Evolutionary conservation across 305 asterid species (phyloP).

Genomic region (Fraxinus ornus): DNA sequence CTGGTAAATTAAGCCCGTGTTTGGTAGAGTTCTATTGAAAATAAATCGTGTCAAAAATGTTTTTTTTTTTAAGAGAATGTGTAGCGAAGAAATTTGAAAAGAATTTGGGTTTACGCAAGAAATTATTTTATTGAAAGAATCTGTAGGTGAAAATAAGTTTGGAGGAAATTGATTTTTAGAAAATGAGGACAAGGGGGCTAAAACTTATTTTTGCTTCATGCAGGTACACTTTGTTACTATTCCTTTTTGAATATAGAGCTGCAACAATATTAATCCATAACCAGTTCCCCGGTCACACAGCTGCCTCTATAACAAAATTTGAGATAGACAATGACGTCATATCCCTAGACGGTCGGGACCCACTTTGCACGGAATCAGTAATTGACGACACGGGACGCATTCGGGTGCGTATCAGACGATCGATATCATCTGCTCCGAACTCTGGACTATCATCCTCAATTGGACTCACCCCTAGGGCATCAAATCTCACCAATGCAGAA

Average conservation of each 20-base stretch:
- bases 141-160: neutral
- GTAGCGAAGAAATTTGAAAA: neutral
- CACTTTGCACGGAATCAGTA: slow-evolving; percentile 64
- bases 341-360: slow-evolving; percentile 70
- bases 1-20: neutral
- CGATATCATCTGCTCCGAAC: slow-evolving; percentile 49
- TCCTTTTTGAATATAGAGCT: slow-evolving; percentile 71
- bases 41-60: neutral
- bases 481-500: slow-evolving; percentile 62
- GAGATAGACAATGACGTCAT: slow-evolving; percentile 60
- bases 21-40: neutral
- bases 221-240: slow-evolving; percentile 67
- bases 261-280: slow-evolving; percentile 56
- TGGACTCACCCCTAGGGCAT: slow-evolving; percentile 60
- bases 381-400: slow-evolving; percentile 52
- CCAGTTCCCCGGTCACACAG: slow-evolving; percentile 59
- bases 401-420: slow-evolving; percentile 65
- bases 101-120: neutral
- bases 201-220: neutral
- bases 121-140: neutral
- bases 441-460: slow-evolving; percentile 48
- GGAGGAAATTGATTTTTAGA: neutral
- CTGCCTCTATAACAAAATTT: slow-evolving; percentile 54
- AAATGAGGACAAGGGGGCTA: neutral
- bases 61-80: too few species aligned